These are phyloP conservation scores for Phoma sp. DNA, from an alignment of 2,329 filamentous ascomycete genomes.

Conservation along the genomic window DNA sequence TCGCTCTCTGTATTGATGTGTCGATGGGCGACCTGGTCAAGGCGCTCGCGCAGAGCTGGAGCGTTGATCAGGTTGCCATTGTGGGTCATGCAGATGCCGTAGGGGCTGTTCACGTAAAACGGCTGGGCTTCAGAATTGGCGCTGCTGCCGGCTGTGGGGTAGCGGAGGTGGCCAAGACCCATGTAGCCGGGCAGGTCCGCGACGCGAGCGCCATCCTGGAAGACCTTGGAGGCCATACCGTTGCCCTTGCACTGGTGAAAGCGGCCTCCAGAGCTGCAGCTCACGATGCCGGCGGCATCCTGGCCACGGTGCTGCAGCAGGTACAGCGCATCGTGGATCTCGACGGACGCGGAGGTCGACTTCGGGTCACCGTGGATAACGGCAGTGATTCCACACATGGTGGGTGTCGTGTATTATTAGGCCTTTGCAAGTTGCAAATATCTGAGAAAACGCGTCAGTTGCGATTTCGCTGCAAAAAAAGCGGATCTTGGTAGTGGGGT, in stretches of 20 bases:
- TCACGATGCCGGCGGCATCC: slow-evolving; percentile 87
- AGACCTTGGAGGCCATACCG: slow-evolving; percentile 84
- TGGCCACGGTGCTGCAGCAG: slow-evolving; percentile 69
- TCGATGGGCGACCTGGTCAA: slow-evolving; percentile 79
- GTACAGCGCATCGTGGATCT: slow-evolving; percentile 52
- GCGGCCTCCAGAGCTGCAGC: slow-evolving; percentile 73
- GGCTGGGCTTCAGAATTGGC: slow-evolving; percentile 87
- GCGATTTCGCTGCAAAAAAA: slow-evolving; percentile 19
- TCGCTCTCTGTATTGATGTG: slow-evolving; percentile 93
- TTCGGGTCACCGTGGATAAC: slow-evolving; percentile 54
- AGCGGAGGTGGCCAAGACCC: slow-evolving; percentile 85
- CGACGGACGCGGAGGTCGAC: slow-evolving; percentile 49
- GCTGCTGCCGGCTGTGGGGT: slow-evolving; percentile 86
- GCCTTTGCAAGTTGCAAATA: neutral
- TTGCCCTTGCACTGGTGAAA: slow-evolving; percentile 91
- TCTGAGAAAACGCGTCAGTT: slow-evolving; percentile 33
- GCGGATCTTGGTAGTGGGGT: slow-evolving; percentile 26
- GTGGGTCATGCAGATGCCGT: slow-evolving; percentile 80
- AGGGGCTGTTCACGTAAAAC: slow-evolving; percentile 87
- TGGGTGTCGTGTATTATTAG: slow-evolving; percentile 25
- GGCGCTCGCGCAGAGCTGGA: slow-evolving; percentile 69
- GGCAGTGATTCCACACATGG: slow-evolving; percentile 59
- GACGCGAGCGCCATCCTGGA: slow-evolving; percentile 77
- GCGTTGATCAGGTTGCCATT: slow-evolving; percentile 91
- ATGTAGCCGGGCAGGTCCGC: slow-evolving; percentile 81